Evolutionary conservation across 352 stramenopile genomes (phyloP).

Genomic region (Globisporangium recalcitrans): DNA sequence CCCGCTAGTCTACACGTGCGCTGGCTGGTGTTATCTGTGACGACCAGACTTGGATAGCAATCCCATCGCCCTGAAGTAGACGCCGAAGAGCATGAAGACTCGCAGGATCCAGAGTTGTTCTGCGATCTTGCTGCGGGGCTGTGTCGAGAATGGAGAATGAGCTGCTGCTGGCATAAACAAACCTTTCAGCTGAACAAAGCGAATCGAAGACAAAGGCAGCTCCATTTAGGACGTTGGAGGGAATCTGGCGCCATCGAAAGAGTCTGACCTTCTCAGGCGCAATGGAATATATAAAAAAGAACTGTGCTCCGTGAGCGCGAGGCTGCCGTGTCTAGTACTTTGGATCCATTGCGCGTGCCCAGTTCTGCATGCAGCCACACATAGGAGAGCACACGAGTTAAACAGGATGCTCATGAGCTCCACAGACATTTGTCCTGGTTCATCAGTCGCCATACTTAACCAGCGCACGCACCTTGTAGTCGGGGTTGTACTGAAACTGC

Average conservation of each 20-base stretch:
- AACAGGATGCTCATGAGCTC: neutral
- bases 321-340: constrained; percentile 44
- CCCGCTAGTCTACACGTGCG: no score
- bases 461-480: constrained; percentile 69
- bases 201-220: constrained; percentile 6
- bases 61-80: no score
- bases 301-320: neutral
- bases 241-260: neutral
- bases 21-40: neutral
- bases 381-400: neutral
- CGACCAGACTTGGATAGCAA: no score
- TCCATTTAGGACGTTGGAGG: neutral
- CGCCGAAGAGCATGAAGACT: neutral
- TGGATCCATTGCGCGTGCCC: constrained; percentile 65
- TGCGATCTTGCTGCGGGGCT: neutral
- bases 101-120: neutral
- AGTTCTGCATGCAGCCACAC: constrained; percentile 39
- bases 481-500: constrained; percentile 79
- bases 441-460: no score
- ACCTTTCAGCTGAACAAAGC: neutral
- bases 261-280: neutral
- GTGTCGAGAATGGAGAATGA: neutral
- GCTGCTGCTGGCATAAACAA: no score
- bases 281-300: constrained; percentile 9
- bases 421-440: neutral